Conservation (phyloP, 2,329 filamentous ascomycete species). For the Karstenula rhodostoma region DNA sequence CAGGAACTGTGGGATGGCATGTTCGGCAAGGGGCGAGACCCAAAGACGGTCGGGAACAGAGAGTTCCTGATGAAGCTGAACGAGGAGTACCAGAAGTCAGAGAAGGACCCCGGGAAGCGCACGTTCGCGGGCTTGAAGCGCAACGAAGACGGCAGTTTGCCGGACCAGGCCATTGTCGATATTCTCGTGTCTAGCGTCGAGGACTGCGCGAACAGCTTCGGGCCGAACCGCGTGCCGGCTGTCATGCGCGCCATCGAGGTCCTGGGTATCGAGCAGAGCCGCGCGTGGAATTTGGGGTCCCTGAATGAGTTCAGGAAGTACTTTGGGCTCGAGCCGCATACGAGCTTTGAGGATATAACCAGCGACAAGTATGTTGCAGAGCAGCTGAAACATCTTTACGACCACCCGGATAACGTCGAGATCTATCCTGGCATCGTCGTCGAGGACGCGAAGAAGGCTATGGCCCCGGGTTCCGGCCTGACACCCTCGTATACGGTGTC, state of each 20-base stretch:
- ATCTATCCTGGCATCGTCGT: constrained; percentile 81
- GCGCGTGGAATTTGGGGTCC: constrained; percentile 78
- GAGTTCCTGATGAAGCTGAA: constrained; percentile 70
- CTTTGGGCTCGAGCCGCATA: constrained; percentile 78
- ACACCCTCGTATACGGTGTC: constrained; percentile 79
- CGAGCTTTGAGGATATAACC: constrained; percentile 85
- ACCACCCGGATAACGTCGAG: constrained; percentile 81
- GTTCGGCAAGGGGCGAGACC: constrained; percentile 59
- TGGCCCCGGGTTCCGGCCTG: constrained; percentile 74
- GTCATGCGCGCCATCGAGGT: constrained; percentile 80
- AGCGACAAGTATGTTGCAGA: constrained; percentile 74
- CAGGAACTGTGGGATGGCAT: constrained; percentile 60
- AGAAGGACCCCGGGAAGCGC: constrained; percentile 73
- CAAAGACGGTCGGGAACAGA: constrained; percentile 61
- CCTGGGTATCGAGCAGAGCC: constrained; percentile 78
- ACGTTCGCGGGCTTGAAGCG: constrained; percentile 73
- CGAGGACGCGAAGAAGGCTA: constrained; percentile 77
- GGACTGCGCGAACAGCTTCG: constrained; percentile 71
- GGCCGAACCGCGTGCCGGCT: constrained; percentile 73
- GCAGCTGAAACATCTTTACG: constrained; percentile 67
- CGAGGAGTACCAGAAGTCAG: constrained; percentile 68
- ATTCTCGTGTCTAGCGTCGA: constrained; percentile 75
- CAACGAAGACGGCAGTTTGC: constrained; percentile 71
- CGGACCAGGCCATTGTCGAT: constrained; percentile 78
- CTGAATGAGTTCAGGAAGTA: constrained; percentile 88